A percentile compares a stretch with the other conserved stretches of the same genome.
These are phyloP conservation scores for Trichoderma gamsii DNA, from an alignment of 495 filamentous ascomycete genomes.

Conservation along the genomic window DNA sequence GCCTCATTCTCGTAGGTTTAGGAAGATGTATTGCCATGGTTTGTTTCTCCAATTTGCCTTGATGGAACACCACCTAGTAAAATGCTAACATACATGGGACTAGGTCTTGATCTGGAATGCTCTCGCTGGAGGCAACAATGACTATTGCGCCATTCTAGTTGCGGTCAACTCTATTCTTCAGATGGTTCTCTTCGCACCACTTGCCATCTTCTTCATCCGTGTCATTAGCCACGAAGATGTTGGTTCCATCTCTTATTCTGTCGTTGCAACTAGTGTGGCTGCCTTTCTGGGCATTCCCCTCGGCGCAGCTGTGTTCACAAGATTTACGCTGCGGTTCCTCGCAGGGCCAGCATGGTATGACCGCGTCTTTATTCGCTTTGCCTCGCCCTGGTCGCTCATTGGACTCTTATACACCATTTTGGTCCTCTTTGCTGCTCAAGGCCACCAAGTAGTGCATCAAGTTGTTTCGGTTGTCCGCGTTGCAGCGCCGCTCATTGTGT, in stretches of 20 bases:
- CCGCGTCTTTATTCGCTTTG: conserved; percentile 58
- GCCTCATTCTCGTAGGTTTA: conserved; percentile 71
- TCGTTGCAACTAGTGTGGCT: conserved; percentile 72
- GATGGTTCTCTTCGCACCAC: conserved; percentile 78
- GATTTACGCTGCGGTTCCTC: conserved; percentile 53
- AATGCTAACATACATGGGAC: neutral
- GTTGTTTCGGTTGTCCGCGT: conserved; percentile 78
- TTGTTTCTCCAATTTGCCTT: conserved; percentile 9
- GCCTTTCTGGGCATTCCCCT: conserved; percentile 85
- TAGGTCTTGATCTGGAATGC: conserved; percentile 74
- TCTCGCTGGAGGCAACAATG: conserved; percentile 67
- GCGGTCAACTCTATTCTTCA: conserved; percentile 83
- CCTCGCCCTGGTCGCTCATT: conserved; percentile 70
- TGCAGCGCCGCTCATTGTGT: conserved; percentile 71
- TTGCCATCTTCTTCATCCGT: conserved; percentile 71
- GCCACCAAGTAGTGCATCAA: conserved; percentile 71
- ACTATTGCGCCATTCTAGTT: conserved; percentile 88
- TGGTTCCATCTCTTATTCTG: conserved; percentile 56
- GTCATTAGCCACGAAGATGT: conserved; percentile 50
- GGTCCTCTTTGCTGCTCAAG: conserved; percentile 79
- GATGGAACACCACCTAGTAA: no score
- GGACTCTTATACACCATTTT: conserved; percentile 82
- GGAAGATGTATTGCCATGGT: conserved; percentile 85
- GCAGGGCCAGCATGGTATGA: conserved; percentile 58
- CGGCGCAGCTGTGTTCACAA: conserved; percentile 69